A percentile compares a stretch with the other conserved stretches of the same genome.
These are phyloP conservation scores for Suillus subaureus DNA, from an alignment of 768 basidiomycete species.

Conservation along the genomic window DNA sequence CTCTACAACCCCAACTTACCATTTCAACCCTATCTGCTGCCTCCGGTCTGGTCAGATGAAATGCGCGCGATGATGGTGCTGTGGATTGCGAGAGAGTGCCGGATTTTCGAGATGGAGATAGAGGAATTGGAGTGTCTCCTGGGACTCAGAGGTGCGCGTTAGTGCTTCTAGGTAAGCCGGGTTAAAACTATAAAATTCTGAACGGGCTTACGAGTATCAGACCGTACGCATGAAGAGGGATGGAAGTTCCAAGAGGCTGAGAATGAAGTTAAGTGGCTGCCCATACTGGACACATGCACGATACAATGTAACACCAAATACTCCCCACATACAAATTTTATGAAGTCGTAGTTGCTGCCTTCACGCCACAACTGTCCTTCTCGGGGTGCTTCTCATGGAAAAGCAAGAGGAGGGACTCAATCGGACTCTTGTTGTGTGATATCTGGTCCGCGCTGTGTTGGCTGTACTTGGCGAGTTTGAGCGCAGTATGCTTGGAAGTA, in stretches of 20 bases:
- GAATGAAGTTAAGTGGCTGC: too few relatives aligned
- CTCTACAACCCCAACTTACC: background rate
- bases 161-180: background rate
- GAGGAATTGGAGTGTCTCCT: background rate
- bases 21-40: background rate
- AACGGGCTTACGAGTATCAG: background rate
- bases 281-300: too few relatives aligned
- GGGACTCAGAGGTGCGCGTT: background rate
- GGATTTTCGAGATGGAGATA: background rate
- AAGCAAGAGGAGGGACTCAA: slow-evolving; percentile 40
- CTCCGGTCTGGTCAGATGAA: background rate
- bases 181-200: background rate
- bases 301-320: slow-evolving; percentile 20
- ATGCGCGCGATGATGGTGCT: background rate
- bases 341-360: too few relatives aligned
- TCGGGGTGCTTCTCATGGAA: too few relatives aligned
- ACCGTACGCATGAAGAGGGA: background rate
- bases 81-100: background rate
- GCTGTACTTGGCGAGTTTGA: too few relatives aligned
- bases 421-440: too few relatives aligned
- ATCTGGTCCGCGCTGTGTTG: too few relatives aligned
- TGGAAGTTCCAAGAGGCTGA: too few relatives aligned
- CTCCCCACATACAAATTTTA: too few relatives aligned
- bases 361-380: too few relatives aligned
- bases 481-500: too few relatives aligned